Evolutionary conservation across 805 yeast genomes (phyloP).

Genomic region (Cyberlindnera nakhonratchasimensis): DNA sequence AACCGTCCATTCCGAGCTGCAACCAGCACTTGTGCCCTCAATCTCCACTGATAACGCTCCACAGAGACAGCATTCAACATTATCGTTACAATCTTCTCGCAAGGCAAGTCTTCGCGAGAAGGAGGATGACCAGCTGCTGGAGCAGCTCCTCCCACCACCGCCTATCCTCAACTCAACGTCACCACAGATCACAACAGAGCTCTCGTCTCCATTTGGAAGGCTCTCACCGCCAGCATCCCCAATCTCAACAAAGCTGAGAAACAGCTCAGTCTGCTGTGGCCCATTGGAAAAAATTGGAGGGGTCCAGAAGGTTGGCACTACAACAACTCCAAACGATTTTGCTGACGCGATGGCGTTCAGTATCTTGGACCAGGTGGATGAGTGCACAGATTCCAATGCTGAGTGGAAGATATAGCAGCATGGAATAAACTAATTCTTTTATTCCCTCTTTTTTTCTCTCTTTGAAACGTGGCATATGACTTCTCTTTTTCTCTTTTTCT

Average conservation of each 20-base stretch:
- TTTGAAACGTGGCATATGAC: not conserved
- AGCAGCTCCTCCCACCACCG: conserved; percentile 15
- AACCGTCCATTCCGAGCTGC: conserved; percentile 1
- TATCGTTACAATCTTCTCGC: conserved; percentile 1
- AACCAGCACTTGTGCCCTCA: not conserved
- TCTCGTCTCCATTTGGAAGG: conserved; percentile 7
- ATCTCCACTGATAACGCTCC: not conserved
- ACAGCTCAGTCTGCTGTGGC: conserved; percentile 11
- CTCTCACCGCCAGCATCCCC: conserved; percentile 18
- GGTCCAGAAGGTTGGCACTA: not conserved
- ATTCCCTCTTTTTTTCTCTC: no score
- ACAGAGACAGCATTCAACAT: no score
- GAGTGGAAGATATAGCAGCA: conserved; percentile 28
- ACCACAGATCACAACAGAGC: conserved; percentile 4
- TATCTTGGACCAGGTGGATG: conserved; percentile 27
- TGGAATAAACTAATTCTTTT: no score
- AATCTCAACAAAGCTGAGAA: conserved; percentile 1
- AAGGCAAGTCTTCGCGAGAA: conserved; percentile 6
- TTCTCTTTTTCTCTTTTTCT: no score
- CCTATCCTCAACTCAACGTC: not conserved
- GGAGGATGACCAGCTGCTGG: conserved; percentile 2
- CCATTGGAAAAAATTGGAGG: conserved; percentile 10
- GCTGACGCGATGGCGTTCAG: conserved; percentile 30
- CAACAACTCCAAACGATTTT: conserved; percentile 15
- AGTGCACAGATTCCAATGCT: conserved; percentile 5